These are phyloP conservation scores for Prunus padus DNA, from an alignment of 306 rosid genomes.

Conservation along the genomic window DNA sequence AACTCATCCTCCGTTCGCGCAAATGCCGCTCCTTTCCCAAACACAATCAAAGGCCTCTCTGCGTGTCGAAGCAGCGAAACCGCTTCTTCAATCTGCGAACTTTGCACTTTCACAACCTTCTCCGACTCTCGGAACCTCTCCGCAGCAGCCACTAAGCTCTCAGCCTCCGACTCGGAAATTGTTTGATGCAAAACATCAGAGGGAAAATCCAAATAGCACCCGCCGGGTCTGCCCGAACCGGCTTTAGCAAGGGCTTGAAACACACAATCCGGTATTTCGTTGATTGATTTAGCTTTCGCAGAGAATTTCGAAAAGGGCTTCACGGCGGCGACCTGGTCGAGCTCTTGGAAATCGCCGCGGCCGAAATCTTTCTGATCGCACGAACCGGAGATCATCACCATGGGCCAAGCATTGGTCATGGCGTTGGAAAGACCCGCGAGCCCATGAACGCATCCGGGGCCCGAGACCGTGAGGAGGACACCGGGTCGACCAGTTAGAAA, in stretches of 20 bases:
- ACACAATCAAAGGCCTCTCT: constrained; percentile 78
- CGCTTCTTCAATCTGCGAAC: constrained; percentile 46
- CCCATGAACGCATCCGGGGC: constrained; percentile 97
- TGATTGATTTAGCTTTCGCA: constrained; percentile 48
- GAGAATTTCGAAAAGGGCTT: constrained; percentile 77
- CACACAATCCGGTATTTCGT: constrained; percentile 61
- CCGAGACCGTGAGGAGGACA: constrained; percentile 87
- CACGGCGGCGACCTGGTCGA: constrained; percentile 75
- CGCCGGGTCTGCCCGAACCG: constrained; percentile 70
- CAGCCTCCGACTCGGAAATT: constrained; percentile 54
- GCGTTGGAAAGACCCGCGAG: constrained; percentile 92
- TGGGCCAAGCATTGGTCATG: constrained; percentile 78
- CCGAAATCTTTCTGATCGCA: constrained; percentile 74
- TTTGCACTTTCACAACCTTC: not conserved
- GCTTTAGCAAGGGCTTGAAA: constrained; percentile 53
- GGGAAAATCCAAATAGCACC: constrained; percentile 85
- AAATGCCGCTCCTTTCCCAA: constrained; percentile 89
- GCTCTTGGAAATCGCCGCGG: constrained; percentile 97
- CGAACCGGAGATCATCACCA: constrained; percentile 88
- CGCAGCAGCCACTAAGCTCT: constrained; percentile 45
- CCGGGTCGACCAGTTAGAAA: constrained; percentile 78
- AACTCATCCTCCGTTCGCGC: constrained; percentile 67
- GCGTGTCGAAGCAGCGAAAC: constrained; percentile 58
- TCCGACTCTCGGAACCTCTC: constrained; percentile 20
- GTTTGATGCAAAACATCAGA: constrained; percentile 77